Base-by-base conservation (phyloP, 306 rosid species). In the Dalbergia cultrata region DNA sequence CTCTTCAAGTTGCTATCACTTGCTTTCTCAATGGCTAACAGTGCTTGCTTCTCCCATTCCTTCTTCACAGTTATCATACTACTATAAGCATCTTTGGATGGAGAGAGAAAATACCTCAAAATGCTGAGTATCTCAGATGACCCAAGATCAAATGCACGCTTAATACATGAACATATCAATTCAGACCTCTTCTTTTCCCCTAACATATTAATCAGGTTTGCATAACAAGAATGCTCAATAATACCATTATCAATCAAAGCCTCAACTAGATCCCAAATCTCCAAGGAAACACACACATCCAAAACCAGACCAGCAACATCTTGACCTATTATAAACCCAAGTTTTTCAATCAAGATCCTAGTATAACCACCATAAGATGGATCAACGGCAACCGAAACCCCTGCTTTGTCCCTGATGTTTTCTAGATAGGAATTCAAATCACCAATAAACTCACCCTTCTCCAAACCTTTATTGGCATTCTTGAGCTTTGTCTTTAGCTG, bases 31-130 rank as follows among this genome's bases (percentile, higher is more conserved):
- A 84, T 78, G 14, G 97, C 97, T 31, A 80, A 83, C 81, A 88
- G 19, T 49, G 92, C 92, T 76, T 91, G 98, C 43, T 72, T 80
- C 85, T 91, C 92, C 98, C 99, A 95, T 53, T 88, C 97, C 78
- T 85, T 88, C 85, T 92, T 90, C 90, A 91, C 89, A 73, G 56
- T 76, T 39, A 68, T 31, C 85, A 83, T 84, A 79, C 85, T 78
- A 18, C 1, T 34, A 80, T 70, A 68, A 65, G 87, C 89, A 65
- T 82, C 90, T 72, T 81, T 87, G 5, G 84, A 76, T 0, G 88
- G 90, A 85, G 81, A 75, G 73, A 95, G 95, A 82, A 95, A 91
- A 77, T 89, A 87, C 90, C 88, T 91, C 87, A 91, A 85, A 79
- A 91, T 85, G 86, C 82, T 37, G 34, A 88, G 84, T 79, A 93